Percentiles rank a stretch among this genome's conserved stretches.
Conservation (phyloP, 2,329 filamentous ascomycete genomes). For the Shiraia bambusicola region DNA sequence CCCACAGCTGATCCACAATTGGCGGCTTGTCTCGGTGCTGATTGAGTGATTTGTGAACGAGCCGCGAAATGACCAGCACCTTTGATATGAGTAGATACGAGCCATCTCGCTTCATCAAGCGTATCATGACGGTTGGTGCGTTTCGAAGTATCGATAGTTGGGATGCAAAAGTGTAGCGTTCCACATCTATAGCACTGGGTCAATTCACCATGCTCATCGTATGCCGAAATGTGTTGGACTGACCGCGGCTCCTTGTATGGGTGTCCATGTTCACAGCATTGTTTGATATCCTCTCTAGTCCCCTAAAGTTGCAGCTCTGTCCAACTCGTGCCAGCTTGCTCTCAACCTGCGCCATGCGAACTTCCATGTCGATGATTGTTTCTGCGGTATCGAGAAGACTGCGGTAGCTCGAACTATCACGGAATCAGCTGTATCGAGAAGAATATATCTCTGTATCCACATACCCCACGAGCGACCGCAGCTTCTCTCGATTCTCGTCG, state of each 20-base stretch:
- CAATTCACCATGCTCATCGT: slow-evolving; percentile 17
- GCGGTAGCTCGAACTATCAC: slow-evolving; percentile 69
- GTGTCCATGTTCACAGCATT: slow-evolving; percentile 57
- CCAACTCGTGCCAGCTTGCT: slow-evolving; percentile 71
- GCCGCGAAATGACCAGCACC: slow-evolving; percentile 68
- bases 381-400: slow-evolving; percentile 90
- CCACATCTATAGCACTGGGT: slow-evolving; percentile 37
- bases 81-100: slow-evolving; percentile 62
- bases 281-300: slow-evolving; percentile 65
- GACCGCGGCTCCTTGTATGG: slow-evolving; percentile 45
- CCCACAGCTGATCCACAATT: slow-evolving; percentile 64
- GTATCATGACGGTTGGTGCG: slow-evolving; percentile 55
- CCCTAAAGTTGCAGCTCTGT: slow-evolving; percentile 70
- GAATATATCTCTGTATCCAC: slow-evolving; percentile 11
- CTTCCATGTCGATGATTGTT: slow-evolving; percentile 87
- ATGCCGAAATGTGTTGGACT: slow-evolving; percentile 18
- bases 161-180: slow-evolving; percentile 53
- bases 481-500: slow-evolving; percentile 64
- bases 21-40: slow-evolving; percentile 51
- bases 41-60: slow-evolving; percentile 72
- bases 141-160: slow-evolving; percentile 61
- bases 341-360: slow-evolving; percentile 74
- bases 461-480: slow-evolving; percentile 67
- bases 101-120: slow-evolving; percentile 54
- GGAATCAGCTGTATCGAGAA: slow-evolving; percentile 4